Percentiles rank a stretch among this genome's conserved stretches.
Conservation (phyloP, 2,329 filamentous ascomycete species). For the Pestalotiopsis fici region DNA sequence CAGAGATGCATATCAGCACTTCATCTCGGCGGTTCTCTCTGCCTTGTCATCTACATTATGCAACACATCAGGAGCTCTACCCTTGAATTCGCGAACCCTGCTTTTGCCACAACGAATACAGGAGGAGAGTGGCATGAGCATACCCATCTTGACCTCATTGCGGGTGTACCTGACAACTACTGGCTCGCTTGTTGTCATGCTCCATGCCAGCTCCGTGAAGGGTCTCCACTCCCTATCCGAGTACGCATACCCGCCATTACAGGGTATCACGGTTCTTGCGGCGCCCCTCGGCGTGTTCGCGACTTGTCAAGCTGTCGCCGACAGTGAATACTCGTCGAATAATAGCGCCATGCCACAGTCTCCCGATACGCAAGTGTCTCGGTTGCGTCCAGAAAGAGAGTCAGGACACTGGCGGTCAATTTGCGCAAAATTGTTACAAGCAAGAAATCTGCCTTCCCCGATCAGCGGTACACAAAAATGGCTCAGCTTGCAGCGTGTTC, state of each 20-base stretch:
- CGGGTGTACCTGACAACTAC: constrained; percentile 57
- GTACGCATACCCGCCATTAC: constrained; percentile 37
- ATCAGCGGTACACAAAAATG: constrained; percentile 43
- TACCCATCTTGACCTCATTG: constrained; percentile 48
- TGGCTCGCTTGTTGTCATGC: constrained; percentile 51
- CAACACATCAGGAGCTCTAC: constrained; percentile 46
- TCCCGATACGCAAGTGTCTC: constrained; percentile 52
- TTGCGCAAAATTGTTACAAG: constrained; percentile 51
- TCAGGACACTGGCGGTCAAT: constrained; percentile 49
- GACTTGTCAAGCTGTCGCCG: constrained; percentile 37
- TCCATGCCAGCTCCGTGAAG: constrained; percentile 48
- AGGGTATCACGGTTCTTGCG: constrained; percentile 49
- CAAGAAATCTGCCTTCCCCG: constrained; percentile 48
- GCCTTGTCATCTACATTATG: constrained; percentile 54
- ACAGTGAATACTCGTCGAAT: constrained; percentile 31
- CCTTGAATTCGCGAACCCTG: constrained; percentile 54
- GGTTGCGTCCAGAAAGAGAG: constrained; percentile 40
- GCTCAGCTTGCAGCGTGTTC: constrained; percentile 52
- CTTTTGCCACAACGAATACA: constrained; percentile 39
- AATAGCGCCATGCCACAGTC: constrained; percentile 47
- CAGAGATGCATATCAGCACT: constrained; percentile 53
- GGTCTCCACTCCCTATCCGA: constrained; percentile 50
- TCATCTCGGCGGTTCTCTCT: constrained; percentile 52
- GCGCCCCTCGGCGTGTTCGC: constrained; percentile 56
- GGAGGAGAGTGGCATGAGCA: constrained; percentile 28